These are phyloP conservation scores for Epichloe sibirici DNA, from an alignment of 2,329 filamentous ascomycete genomes.

Conservation along the genomic window DNA sequence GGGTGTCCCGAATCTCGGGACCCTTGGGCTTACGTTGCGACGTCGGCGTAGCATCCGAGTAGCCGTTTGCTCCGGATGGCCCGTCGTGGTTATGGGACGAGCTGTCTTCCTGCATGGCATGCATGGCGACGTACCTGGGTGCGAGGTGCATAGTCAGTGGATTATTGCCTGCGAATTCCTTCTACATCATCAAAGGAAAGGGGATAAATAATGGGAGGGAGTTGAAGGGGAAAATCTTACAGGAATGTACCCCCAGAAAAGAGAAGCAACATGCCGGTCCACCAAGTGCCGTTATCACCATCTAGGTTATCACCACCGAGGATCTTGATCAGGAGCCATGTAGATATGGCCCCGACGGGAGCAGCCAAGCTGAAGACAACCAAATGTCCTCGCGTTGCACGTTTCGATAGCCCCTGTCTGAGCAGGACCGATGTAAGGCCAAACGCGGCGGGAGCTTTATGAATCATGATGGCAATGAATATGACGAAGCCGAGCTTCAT, in stretches of 20 bases:
- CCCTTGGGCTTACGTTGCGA: conserved; percentile 40
- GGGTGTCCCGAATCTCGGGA: conserved; percentile 53
- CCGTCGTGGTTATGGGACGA: conserved; percentile 39
- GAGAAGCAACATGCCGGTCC: conserved; percentile 84
- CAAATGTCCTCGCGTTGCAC: conserved; percentile 71
- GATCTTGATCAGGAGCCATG: conserved; percentile 68
- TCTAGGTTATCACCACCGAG: conserved; percentile 49
- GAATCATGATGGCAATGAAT: conserved; percentile 92
- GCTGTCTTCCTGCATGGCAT: conserved; percentile 80
- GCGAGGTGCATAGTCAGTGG: neutral
- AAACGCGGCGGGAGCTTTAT: conserved; percentile 93
- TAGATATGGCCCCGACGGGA: conserved; percentile 71
- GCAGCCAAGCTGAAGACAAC: conserved; percentile 87
- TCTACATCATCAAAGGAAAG: neutral
- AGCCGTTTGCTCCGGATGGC: conserved; percentile 37
- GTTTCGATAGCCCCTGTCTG: conserved; percentile 82
- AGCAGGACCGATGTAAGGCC: conserved; percentile 82
- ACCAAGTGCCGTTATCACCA: conserved; percentile 61
- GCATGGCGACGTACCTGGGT: conserved; percentile 87
- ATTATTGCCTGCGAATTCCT: neutral
- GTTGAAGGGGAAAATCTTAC: conserved; percentile 37
- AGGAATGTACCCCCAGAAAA: conserved; percentile 94
- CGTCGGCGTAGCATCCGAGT: conserved; percentile 32
- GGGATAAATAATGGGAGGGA: neutral
- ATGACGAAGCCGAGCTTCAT: conserved; percentile 77